Evolutionary conservation across 768 basidiomycete genomes (phyloP), one percentile per base, ranked within the genome.

Genomic region (Mycena crocata): DNA sequence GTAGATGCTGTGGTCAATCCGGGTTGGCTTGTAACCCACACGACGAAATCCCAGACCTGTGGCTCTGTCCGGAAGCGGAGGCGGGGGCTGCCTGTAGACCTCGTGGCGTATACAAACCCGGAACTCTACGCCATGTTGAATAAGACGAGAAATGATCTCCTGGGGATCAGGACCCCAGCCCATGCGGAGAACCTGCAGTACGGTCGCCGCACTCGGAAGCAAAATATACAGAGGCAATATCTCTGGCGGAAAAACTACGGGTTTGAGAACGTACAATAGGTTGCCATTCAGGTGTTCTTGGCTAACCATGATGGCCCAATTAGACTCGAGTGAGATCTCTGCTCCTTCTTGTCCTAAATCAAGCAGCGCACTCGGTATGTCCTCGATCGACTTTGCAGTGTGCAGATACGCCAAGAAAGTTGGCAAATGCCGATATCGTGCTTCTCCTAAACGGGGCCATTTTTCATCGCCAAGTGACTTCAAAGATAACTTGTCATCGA

Each of bases 141-240:
- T 8, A 1, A 65, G 19, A 24, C 45, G n/a, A 30, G 19, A 28
- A 6, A 54, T 31, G 31, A 65, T 54, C 2, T 57, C 55, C 21
- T 35, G 40, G 6, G 19, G 34, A 28, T 54, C 40, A 19, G 64
- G 56, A 4, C 63, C 63, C 64, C 64, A 65, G 40, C 50, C 56
- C 56, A 44, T 44, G 8, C 56, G 46, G 23, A 65, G 1, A 24
- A 58, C 50, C 44, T 58, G 48, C 1, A 65, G n/a, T 24, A 44
- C 32, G 6, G 56, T 51, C 14, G 39, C 64, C 5, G 64, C 56
- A 24, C 57, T 65, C 14, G 34, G 4, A 0, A 63, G 24, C 5
- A 56, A 31, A 24, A 62, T 32, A 24, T 60, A 13, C n/a, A 40
- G 5, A 0, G n/a, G 35, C 3, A 13, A 32, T 9, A 8, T 19